Base-by-base conservation (phyloP, 1,284 basidiomycete species). In the Malassezia japonica region DNA sequence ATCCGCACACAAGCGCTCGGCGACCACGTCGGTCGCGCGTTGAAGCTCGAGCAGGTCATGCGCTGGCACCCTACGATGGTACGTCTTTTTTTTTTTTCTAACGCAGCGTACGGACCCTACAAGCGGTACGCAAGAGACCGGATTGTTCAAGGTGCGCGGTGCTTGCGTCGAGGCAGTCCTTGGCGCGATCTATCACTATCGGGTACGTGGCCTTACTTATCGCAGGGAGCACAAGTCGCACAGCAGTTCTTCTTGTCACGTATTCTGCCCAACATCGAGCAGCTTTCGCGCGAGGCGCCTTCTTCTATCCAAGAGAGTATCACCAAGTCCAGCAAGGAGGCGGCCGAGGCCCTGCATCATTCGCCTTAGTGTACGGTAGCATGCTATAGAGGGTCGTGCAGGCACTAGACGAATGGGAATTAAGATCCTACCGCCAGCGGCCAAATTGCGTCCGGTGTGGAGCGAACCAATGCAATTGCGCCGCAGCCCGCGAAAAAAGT, bases 131-230 rank as follows among this genome's bases (percentile, higher is more conserved):
- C 54, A 56, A 32, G 63, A 67, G 51, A 70, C 60, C 1, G 71
- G 72, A 0, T 51, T 74, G 33, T 71, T 57, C 48, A 72, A 66
- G 49, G 61, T 74, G 38, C 59, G 72, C 15, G 73, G 73, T 10
- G 50, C 62, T 3, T 56, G 61, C 18, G 59, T 74, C 10, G 72
- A 74, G 50, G 71, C 68, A 2, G 42, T 74, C 27, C 37, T 73
- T 8, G 73, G 72, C 15, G 73, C 71, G 23, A 65, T 74, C 45
- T 72, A 65, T 50, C 67, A 65, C 41, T 57, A 65, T 40, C 55
- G 63, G 34, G 60, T 51, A 47, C 31, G 55, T 51, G 4, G 2
- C 8, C 12, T 25, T 4, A 27, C 27, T 37, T 24, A 13, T 12
- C 13, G 16, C 33, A 55, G 46, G 55, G 59, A 16, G 59, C 56